These are phyloP conservation scores for Cucurbita ficifolia DNA, from an alignment of 306 rosid genomes.

Conservation along the genomic window DNA sequence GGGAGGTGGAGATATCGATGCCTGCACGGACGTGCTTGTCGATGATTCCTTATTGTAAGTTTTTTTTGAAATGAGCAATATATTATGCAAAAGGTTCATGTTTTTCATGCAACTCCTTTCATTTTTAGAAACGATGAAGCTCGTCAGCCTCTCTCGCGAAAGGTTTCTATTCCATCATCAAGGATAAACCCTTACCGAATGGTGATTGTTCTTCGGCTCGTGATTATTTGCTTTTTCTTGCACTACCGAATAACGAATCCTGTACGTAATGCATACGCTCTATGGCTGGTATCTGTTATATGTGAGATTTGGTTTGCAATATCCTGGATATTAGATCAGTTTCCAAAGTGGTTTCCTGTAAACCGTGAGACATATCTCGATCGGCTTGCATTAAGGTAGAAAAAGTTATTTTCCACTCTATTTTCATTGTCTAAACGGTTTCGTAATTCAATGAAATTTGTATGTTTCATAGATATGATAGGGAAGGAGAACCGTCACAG, in stretches of 20 bases:
- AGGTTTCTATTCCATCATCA: constrained; percentile 89
- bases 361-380: constrained; percentile 96
- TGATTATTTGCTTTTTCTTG: constrained; percentile 70
- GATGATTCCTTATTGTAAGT: constrained; percentile 83
- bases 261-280: constrained; percentile 69
- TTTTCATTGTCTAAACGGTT: not conserved
- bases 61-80: not conserved
- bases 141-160: constrained; percentile 88
- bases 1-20: constrained; percentile 90
- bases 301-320: constrained; percentile 98
- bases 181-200: constrained; percentile 81
- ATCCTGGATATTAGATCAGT: constrained; percentile 96
- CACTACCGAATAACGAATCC: constrained; percentile 91
- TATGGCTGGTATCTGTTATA: constrained; percentile 86
- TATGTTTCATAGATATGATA: constrained; percentile 63
- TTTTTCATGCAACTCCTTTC: not conserved
- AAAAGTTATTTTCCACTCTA: not conserved
- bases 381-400: constrained; percentile 74
- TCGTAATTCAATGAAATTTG: not conserved
- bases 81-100: not conserved
- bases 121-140: constrained; percentile 81
- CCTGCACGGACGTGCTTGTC: constrained; percentile 72
- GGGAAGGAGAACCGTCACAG: constrained; percentile 86
- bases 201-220: constrained; percentile 84
- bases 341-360: constrained; percentile 93